Conservation (phyloP, 306 rosid genomes). For the Fagus crenata region DNA sequence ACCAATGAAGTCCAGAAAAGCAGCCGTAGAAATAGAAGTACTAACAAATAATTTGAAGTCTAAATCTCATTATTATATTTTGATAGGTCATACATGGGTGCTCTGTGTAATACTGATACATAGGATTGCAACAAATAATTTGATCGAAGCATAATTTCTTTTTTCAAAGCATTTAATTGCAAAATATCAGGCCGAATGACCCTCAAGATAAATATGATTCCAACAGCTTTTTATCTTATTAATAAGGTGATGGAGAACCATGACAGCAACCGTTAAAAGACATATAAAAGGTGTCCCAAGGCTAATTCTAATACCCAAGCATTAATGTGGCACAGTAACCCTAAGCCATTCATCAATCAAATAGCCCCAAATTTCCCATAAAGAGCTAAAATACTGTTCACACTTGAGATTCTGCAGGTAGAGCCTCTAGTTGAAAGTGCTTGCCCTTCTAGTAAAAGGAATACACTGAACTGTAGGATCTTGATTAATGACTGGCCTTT, state of each 20-base stretch:
- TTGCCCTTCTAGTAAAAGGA: background rate
- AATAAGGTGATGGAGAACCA: background rate
- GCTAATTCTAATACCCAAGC: no score
- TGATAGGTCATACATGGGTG: background rate
- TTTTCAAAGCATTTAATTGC: background rate
- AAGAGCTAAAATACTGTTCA: no score
- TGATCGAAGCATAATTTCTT: background rate
- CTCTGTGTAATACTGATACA: background rate
- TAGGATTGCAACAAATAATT: background rate
- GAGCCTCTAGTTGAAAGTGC: background rate
- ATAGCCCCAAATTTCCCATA: no score
- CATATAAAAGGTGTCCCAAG: no score
- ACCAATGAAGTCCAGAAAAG: no score
- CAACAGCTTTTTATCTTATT: background rate
- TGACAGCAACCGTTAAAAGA: no score
- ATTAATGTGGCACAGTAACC: no score
- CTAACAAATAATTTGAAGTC: background rate
- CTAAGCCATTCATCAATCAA: no score
- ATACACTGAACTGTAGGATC: background rate
- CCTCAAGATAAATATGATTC: background rate
- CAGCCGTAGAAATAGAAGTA: no score
- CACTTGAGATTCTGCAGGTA: background rate
- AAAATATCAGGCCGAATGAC: background rate
- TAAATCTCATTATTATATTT: background rate
- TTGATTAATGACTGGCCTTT: background rate